Evolutionary conservation across 192 early-diverging fungal genomes (phyloP).

Genomic region (Coemansia javaensis): DNA sequence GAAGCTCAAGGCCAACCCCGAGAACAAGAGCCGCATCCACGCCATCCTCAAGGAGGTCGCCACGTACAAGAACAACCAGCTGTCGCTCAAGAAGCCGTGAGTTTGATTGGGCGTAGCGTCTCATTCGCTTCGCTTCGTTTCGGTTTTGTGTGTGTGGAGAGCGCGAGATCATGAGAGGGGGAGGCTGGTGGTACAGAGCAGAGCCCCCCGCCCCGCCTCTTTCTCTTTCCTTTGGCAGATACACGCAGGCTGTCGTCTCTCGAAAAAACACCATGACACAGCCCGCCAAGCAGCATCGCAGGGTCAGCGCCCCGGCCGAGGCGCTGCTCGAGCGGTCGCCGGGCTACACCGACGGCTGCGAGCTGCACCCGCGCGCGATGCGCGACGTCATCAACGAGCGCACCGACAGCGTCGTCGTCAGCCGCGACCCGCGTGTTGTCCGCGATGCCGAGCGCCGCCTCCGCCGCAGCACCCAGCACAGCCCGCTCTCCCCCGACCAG

Average conservation of each 20-base stretch:
- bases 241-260: too few species aligned
- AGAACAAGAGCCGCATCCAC: constrained; percentile 37
- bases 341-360: constrained; percentile 23
- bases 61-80: constrained; percentile 24
- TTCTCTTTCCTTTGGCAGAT: not conserved
- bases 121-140: too few species aligned
- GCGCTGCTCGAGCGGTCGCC: constrained; percentile 5
- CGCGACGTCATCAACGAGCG: constrained; percentile 38
- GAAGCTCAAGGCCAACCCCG: constrained; percentile 56
- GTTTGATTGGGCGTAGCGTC: not conserved
- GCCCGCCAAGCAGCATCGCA: too few species aligned
- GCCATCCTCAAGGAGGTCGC: constrained; percentile 45
- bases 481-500: constrained; percentile 18
- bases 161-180: too few species aligned
- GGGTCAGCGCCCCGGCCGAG: too few species aligned
- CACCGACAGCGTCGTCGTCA: constrained; percentile 16
- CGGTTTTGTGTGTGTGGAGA: too few species aligned
- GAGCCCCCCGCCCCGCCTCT: not conserved
- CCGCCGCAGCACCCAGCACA: constrained; percentile 1
- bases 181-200: too few species aligned
- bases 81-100: constrained; percentile 29
- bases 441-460: constrained; percentile 15
- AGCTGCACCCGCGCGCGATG: constrained; percentile 42
- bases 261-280: too few species aligned
- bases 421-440: constrained; percentile 24